Evolutionary conservation across 1,284 basidiomycete species (phyloP), one percentile per base, ranked within the genome.

Genomic region (Puccinia coronata): DNA sequence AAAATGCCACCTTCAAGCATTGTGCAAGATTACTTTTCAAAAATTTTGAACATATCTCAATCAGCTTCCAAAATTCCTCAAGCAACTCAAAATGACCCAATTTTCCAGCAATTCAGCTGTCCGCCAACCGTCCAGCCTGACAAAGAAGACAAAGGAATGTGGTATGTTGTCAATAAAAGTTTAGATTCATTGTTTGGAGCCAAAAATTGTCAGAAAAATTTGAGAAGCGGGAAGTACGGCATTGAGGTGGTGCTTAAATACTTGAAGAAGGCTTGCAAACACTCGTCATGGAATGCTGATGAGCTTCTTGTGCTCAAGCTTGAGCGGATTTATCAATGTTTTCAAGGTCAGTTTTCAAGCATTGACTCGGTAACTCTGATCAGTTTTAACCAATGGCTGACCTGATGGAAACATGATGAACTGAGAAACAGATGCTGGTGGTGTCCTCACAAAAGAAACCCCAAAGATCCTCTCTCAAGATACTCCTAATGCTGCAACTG

Each of bases 181-280:
- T 25, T 73, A 25, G 71, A 73, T 55, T 51, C 71, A 39, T 14
- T 73, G 11, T 73, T 73, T 73, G 71, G 71, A 18, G 71, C 55
- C 11, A 51, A 73, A 28, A 51, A 39, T 34, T 39, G 43, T 34
- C 3, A 47, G 31, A 12, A 57, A 73, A 51, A 73, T 36, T 12
- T 73, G 8, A 73, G 28, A 28, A n/a, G 12, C 18, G 53, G 49
- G n/a, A 51, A 34, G 36, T 51, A 36, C 55, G 71, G 49, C 25
- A 73, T 73, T 31, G 71, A 57, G 34, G n/a, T 57, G 31, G 71
- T 57, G 16, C 39, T 70, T 16, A 47, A 31, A n/a, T 70, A 70
- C 47, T 51, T 70, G 67, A 43, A 70, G 47, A 47, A 51, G 55
- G 71, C 71, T 39, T 28, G 25, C 31, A 23, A 73, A 57, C 47